Evolutionary conservation across 176 grass and related monocot genomes (phyloP), one percentile per base, ranked within the genome.

Genomic region (Zea luxurians): DNA sequence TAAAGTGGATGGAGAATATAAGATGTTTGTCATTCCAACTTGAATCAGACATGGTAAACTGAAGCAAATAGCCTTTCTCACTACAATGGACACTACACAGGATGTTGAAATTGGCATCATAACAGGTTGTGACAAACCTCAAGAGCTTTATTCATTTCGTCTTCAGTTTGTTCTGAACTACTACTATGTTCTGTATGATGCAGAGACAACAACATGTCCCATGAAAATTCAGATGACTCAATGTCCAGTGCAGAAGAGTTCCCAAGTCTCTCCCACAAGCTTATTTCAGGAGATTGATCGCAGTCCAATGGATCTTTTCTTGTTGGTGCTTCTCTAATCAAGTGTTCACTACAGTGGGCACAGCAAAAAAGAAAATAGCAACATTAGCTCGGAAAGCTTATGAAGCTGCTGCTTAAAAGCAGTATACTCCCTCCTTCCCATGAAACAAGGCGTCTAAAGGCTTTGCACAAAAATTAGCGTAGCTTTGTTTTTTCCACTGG

Each of bases 241-340:
- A 98, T 98, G 75, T 94, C 85, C 45, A 92, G 50, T 64, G 79
- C 54, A 71, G 83, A 47, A 75, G 89, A 66, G 80, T 68, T 87
- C 81, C 89, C 89, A 60, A 98, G 87, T 68, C 92, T 98, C 78
- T 94, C 92, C 96, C 96, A 98, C 45, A 98, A 82, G 74, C 85
- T 92, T 68, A 84, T 83, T 82, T 98, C 96, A 67, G 83, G 81
- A 80, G 87, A 43, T 16, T 90, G 91, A 63, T 84, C 42, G 68
- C 18, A 67, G 34, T 21, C 69, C 70, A 57, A 61, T 55, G 42
- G 48, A 83, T 77, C 63, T 87, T 80, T 84, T 45, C 44, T 58
- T 37, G 21, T 21, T 42, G 70, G 18, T 76, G 80, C 85, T 78
- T 48, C 70, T 63, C 68, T 78, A 66, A 66, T 43, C 78, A 81